Percentiles rank a stretch among this genome's conserved stretches.
phyloP scores from a whole-genome alignment of 805 yeast genomes.

The Pichia cephalocereana region DNA sequence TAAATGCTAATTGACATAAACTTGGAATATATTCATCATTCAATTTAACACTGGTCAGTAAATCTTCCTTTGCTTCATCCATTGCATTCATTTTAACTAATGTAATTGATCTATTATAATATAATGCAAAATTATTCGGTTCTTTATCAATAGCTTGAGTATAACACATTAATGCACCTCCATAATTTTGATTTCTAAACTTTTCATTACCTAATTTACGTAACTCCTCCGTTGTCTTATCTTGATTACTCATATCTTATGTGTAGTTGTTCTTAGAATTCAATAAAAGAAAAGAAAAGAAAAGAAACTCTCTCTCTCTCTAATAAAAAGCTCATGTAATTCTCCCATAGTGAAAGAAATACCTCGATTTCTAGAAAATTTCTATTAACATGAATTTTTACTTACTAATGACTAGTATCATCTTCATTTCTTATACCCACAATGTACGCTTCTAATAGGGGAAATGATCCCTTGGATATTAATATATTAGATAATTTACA shows the following conservation, averaged over 20 bases:
- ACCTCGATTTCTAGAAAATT: no score
- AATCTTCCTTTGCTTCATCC: conserved; percentile 30
- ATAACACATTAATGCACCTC: conserved; percentile 29
- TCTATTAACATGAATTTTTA: no score
- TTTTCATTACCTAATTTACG: conserved; percentile 23
- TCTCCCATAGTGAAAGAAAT: no score
- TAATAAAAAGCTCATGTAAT: no score
- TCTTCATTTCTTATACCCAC: no score
- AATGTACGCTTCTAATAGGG: no score
- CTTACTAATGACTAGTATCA: no score
- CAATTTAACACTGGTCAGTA: conserved; percentile 23
- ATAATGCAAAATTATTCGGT: conserved; percentile 26
- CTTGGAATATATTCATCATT: conserved; percentile 31
- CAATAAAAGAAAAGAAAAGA: no score
- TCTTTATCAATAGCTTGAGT: conserved; percentile 28
- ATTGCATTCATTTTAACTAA: conserved; percentile 27
- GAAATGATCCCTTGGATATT: background rate
- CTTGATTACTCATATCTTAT: background rate
- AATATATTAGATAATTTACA: conserved; percentile 18
- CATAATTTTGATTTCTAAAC: conserved; percentile 19
- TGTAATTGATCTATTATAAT: conserved; percentile 34
- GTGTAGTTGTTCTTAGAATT: no score
- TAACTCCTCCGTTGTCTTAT: conserved; percentile 7
- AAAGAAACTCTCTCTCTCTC: no score
- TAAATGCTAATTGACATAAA: conserved; percentile 30